Evolutionary conservation across 2,329 filamentous ascomycete genomes (phyloP).

Genomic region (Stachybotrys chlorohalonatus): DNA sequence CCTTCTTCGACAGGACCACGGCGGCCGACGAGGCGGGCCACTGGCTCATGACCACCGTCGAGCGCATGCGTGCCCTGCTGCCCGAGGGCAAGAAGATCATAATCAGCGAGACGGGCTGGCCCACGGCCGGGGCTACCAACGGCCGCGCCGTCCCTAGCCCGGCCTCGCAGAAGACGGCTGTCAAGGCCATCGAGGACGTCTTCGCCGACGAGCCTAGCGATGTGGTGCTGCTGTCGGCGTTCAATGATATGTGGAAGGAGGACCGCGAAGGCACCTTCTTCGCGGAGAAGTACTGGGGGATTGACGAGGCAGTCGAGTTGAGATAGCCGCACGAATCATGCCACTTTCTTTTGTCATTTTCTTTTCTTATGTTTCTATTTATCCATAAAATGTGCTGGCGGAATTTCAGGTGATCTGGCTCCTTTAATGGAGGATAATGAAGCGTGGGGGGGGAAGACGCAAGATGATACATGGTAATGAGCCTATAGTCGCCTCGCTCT

Average conservation of each 20-base stretch:
- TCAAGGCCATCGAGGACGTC: constrained; percentile 52
- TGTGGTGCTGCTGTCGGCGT: constrained; percentile 69
- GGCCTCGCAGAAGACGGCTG: constrained; percentile 57
- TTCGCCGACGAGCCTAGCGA: constrained; percentile 43
- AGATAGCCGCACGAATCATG: not conserved
- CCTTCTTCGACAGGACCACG: constrained; percentile 67
- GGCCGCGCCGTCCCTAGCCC: constrained; percentile 57
- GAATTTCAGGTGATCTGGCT: no score
- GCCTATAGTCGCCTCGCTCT: no score
- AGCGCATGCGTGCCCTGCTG: constrained; percentile 31
- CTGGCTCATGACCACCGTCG: constrained; percentile 54
- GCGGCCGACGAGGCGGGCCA: constrained; percentile 51
- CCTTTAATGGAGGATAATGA: not conserved
- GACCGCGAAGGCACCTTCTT: constrained; percentile 53
- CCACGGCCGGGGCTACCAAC: constrained; percentile 57
- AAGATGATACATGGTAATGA: not conserved
- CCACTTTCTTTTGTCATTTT: not conserved
- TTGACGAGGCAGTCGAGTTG: constrained; percentile 25
- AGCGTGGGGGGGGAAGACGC: not conserved
- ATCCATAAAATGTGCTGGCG: not conserved
- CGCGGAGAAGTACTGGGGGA: constrained; percentile 72
- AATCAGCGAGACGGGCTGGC: constrained; percentile 82
- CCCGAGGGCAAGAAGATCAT: constrained; percentile 50
- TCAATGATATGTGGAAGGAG: constrained; percentile 72
- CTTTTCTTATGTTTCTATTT: not conserved